Base-by-base conservation (phyloP, 176 grass and related monocot species). In the Juncus effusus region DNA sequence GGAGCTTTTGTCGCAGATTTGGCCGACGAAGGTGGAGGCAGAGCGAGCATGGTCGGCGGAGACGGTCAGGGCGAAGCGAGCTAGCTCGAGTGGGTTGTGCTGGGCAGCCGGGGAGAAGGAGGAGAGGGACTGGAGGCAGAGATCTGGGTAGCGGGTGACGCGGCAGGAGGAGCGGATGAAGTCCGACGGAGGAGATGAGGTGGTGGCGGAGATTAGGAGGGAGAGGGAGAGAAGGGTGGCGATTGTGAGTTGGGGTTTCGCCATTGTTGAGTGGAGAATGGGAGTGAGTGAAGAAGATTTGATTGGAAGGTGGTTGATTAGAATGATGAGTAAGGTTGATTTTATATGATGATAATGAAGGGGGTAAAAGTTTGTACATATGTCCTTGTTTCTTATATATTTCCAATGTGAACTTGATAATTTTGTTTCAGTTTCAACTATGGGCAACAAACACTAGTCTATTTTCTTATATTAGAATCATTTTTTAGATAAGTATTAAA, bases 81-180 rank as follows among this genome's bases (percentile, higher is more conserved):
- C 94, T 16, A 99, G 88, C 56, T 93, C 85, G 13, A 64, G 75
- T 6, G 80, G 80, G 75, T 84, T 93, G 56, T 73, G 76, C 52
- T 80, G 93, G 28, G 86, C 74, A 15, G 64, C 58, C 2, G 76
- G 51, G 38, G 74, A 67, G 76, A 89, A 93, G 64, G 85, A 44
- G 4, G 88, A 61, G 56, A 99, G 80, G 52, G 82, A 89, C 77
- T 84, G 78, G 67, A 75, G 40, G 82, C 94, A 99, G 80, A 99
- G 75, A 40, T 77, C 65, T 13, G 88, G 94, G 78, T 84, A 93
- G 60, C 80, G 85, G 68, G 94, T 99, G 36, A 61, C 80, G 52
- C 80, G 72, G 88, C 94, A 99, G 8, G 94, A 89, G 60, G 42
- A 67, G 51, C 85, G 88, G 76, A 99, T 84, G 75, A 93, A 82